Evolutionary conservation across 805 yeast species (phyloP).

Genomic region (Monosporozyma siamensis): DNA sequence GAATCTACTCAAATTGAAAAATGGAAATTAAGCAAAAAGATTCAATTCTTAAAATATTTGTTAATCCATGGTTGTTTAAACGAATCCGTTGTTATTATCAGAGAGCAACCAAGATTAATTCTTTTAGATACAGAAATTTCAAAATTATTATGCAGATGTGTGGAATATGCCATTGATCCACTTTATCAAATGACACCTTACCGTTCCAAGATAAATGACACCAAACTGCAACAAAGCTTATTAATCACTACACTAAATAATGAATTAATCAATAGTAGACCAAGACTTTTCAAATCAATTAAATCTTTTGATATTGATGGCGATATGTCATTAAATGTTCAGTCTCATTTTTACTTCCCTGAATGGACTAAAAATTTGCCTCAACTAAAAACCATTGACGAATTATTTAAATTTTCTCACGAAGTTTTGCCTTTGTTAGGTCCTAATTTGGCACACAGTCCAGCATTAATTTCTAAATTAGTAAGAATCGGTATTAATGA

Average conservation of each 20-base stretch:
- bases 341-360: slow-evolving; percentile 35
- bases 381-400: slow-evolving; percentile 31
- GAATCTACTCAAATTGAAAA: slow-evolving; percentile 9
- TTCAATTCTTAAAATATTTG: slow-evolving; percentile 42
- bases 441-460: slow-evolving; percentile 40
- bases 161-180: slow-evolving; percentile 42
- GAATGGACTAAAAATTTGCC: slow-evolving; percentile 42
- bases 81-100: slow-evolving; percentile 51
- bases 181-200: slow-evolving; percentile 17
- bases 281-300: slow-evolving; percentile 11
- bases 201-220: background rate
- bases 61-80: slow-evolving; percentile 52
- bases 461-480: slow-evolving; percentile 44
- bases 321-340: slow-evolving; percentile 9
- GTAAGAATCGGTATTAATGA: slow-evolving; percentile 48
- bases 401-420: slow-evolving; percentile 39
- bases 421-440: slow-evolving; percentile 48
- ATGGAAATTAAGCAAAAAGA: slow-evolving; percentile 27
- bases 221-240: background rate
- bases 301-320: slow-evolving; percentile 13
- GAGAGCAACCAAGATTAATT: slow-evolving; percentile 53
- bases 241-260: slow-evolving; percentile 10
- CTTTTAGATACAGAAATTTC: slow-evolving; percentile 43
- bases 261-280: slow-evolving; percentile 13
- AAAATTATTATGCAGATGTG: slow-evolving; percentile 39